Conservation (phyloP, 2,329 filamentous ascomycete species). For the Trichoderma breve region DNA sequence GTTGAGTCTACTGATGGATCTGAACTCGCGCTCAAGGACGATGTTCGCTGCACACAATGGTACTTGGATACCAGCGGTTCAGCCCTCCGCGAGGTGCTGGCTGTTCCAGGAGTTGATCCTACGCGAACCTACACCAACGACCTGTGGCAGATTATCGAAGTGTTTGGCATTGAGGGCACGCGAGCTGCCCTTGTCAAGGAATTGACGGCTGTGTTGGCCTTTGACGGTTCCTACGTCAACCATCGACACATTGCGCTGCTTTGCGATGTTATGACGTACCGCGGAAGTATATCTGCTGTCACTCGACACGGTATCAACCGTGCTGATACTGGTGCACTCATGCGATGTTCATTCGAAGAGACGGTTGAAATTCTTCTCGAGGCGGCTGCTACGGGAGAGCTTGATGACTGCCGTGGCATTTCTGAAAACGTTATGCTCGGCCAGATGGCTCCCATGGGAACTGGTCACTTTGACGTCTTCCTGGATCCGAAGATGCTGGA, state of each 20-base stretch:
- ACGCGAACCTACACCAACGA: constrained; percentile 90
- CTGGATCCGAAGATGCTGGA: constrained; percentile 94
- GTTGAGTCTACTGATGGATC: constrained; percentile 68
- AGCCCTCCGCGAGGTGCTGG: constrained; percentile 76
- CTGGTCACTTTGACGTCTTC: constrained; percentile 90
- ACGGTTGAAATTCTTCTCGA: constrained; percentile 98
- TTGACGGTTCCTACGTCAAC: constrained; percentile 99
- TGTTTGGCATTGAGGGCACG: constrained; percentile 95
- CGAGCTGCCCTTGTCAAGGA: constrained; percentile 84
- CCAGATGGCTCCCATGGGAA: constrained; percentile 94
- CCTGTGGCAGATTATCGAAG: constrained; percentile 89
- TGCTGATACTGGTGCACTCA: constrained; percentile 93
- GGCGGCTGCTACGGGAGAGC: constrained; percentile 87
- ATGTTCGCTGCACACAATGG: constrained; percentile 82
- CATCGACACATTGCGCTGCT: constrained; percentile 94
- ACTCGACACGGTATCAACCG: constrained; percentile 98
- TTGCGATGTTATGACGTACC: constrained; percentile 96
- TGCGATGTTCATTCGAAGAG: constrained; percentile 99
- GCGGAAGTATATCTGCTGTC: constrained; percentile 90
- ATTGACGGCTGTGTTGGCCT: constrained; percentile 87
- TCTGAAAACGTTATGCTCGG: constrained; percentile 99
- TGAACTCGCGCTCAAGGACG: constrained; percentile 70
- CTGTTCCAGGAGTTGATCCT: constrained; percentile 84
- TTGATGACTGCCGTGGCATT: constrained; percentile 96
- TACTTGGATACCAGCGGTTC: constrained; percentile 94